Percentiles rank a stretch among this genome's conserved stretches.
Conservation (phyloP, 148 eudicot species). For the Amaranthus palmeri region DNA sequence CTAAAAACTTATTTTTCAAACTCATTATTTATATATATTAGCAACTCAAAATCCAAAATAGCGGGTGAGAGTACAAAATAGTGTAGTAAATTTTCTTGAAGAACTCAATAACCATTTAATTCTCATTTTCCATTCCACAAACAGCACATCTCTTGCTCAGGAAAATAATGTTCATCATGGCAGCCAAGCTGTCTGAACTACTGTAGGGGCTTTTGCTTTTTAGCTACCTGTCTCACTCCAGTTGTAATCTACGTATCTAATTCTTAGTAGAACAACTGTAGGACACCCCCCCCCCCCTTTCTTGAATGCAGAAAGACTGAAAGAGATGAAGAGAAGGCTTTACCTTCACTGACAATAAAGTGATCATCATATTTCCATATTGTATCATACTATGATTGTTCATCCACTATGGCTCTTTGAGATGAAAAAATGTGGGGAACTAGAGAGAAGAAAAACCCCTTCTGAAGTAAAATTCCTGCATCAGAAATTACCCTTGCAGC, state of each 20-base stretch:
- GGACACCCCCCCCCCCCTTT: background rate
- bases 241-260: background rate
- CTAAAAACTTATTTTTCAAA: too few relatives aligned
- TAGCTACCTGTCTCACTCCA: background rate
- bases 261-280: background rate
- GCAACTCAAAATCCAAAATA: too few relatives aligned
- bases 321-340: background rate
- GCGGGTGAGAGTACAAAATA: too few relatives aligned
- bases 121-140: too few relatives aligned
- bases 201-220: background rate
- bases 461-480: too few relatives aligned
- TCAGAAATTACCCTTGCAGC: too few relatives aligned
- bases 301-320: background rate
- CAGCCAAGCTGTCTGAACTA: background rate
- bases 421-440: too few relatives aligned
- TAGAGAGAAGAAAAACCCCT: too few relatives aligned
- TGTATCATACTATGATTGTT: background rate
- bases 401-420: background rate
- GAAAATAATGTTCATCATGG: background rate
- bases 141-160: too few relatives aligned
- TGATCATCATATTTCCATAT: background rate
- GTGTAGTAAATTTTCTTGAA: too few relatives aligned
- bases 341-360: background rate
- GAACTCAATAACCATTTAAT: too few relatives aligned
- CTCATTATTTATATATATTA: too few relatives aligned